These are phyloP conservation scores for Neurospora sp. DNA, from an alignment of 495 filamentous ascomycete genomes.

Conservation along the genomic window DNA sequence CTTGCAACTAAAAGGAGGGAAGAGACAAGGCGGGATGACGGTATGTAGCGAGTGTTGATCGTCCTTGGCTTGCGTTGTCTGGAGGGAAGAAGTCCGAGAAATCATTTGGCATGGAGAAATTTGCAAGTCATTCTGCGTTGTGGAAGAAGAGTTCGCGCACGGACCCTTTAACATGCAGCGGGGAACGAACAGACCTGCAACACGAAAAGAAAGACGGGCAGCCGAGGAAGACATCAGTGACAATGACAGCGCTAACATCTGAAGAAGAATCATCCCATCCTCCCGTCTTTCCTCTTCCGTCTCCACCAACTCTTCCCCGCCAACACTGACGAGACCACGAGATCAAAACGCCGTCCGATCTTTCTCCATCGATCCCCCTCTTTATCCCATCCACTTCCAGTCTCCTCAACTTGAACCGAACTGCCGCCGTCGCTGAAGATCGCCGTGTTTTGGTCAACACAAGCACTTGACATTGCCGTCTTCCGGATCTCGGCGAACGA, in stretches of 20 bases:
- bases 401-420: background rate
- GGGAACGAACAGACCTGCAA: background rate
- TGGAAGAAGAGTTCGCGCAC: background rate
- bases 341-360: background rate
- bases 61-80: background rate
- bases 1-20: background rate
- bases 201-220: background rate
- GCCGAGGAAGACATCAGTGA: background rate
- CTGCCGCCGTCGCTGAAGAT: background rate
- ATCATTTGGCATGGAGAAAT: background rate
- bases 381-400: background rate
- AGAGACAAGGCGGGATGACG: background rate
- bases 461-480: background rate
- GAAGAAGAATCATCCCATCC: background rate
- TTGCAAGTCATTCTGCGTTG: background rate
- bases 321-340: background rate
- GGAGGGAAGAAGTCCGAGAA: background rate
- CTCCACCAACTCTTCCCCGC: background rate
- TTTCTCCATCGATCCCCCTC: background rate
- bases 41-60: background rate
- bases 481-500: background rate
- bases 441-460: background rate
- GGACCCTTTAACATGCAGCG: background rate
- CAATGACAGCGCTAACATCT: background rate
- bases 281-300: background rate